These are phyloP conservation scores for Cenchrus americanus DNA, from an alignment of 176 grass and related monocot genomes.

Conservation along the genomic window DNA sequence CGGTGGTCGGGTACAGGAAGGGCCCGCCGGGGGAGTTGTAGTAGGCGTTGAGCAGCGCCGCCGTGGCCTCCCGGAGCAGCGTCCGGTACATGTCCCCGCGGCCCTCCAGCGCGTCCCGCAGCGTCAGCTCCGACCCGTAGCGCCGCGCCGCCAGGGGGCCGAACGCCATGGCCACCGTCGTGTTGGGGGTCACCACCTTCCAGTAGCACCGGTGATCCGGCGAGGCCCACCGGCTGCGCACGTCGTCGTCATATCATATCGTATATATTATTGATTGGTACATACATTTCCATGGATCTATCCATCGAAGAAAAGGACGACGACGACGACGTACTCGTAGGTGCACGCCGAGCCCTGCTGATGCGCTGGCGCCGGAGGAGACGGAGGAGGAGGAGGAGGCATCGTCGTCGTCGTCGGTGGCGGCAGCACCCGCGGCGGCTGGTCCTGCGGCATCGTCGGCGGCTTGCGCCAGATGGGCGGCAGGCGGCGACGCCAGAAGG, in stretches of 20 bases:
- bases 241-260: no score
- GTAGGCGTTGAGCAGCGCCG: conserved; percentile 84
- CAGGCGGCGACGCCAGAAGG: conserved; percentile 34
- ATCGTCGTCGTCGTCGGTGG: background rate
- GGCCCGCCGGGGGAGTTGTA: conserved; percentile 46
- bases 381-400: background rate
- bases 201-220: conserved; percentile 66
- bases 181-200: conserved; percentile 74
- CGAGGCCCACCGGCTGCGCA: conserved; percentile 48
- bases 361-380: background rate
- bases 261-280: no score
- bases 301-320: no score
- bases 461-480: conserved; percentile 51
- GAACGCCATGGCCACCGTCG: conserved; percentile 77
- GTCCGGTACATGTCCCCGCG: conserved; percentile 69
- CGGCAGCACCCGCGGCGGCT: background rate
- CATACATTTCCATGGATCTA: no score
- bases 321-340: conserved; percentile 47
- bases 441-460: conserved; percentile 24
- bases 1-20: conserved; percentile 59
- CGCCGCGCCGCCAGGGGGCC: conserved; percentile 65
- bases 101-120: conserved; percentile 62
- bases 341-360: conserved; percentile 62
- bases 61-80: conserved; percentile 81
- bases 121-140: conserved; percentile 64